Percentiles rank a stretch among this genome's conserved stretches.
phyloP scores from a whole-genome alignment of 495 filamentous ascomycete genomes.

The Talaromyces liani region DNA sequence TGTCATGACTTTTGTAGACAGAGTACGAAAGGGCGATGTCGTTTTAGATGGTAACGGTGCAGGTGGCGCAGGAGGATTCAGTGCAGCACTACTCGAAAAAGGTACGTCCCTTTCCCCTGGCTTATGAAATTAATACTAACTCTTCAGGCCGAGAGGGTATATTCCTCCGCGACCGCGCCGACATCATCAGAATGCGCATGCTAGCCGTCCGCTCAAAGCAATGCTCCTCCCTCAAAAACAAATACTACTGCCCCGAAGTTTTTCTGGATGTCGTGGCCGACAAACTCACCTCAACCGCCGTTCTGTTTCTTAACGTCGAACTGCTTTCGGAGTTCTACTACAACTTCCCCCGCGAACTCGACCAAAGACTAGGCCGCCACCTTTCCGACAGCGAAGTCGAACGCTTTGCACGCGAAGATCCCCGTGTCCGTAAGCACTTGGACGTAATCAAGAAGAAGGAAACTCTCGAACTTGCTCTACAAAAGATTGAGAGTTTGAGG shows the following conservation, averaged over 20 bases:
- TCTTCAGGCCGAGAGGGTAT: conserved; percentile 73
- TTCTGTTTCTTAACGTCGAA: conserved; percentile 96
- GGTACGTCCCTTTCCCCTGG: conserved; percentile 42
- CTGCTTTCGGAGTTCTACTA: conserved; percentile 95
- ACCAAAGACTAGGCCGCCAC: conserved; percentile 74
- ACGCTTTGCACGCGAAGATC: conserved; percentile 85
- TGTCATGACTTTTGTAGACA: conserved; percentile 86
- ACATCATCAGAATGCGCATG: conserved; percentile 84
- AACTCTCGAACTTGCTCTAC: conserved; percentile 80
- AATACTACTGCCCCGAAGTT: conserved; percentile 94
- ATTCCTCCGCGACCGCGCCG: conserved; percentile 85
- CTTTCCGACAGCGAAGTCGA: conserved; percentile 75
- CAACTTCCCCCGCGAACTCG: conserved; percentile 89
- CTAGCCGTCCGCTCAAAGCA: conserved; percentile 79
- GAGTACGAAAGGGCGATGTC: conserved; percentile 74
- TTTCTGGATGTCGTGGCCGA: conserved; percentile 96
- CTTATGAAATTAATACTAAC: conserved; percentile 12
- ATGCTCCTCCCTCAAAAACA: conserved; percentile 73
- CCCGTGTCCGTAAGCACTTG: conserved; percentile 77
- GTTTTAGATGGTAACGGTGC: conserved; percentile 73
- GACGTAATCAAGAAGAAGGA: conserved; percentile 90
- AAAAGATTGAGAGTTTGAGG: conserved; percentile 86
- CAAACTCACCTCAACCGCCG: conserved; percentile 88
- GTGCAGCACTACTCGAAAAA: conserved; percentile 67
- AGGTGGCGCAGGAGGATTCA: conserved; percentile 88